These are phyloP conservation scores for bread wheat (Triticum aestivum) DNA, from an alignment of 176 grass and related monocot genomes.

Conservation along the genomic window DNA sequence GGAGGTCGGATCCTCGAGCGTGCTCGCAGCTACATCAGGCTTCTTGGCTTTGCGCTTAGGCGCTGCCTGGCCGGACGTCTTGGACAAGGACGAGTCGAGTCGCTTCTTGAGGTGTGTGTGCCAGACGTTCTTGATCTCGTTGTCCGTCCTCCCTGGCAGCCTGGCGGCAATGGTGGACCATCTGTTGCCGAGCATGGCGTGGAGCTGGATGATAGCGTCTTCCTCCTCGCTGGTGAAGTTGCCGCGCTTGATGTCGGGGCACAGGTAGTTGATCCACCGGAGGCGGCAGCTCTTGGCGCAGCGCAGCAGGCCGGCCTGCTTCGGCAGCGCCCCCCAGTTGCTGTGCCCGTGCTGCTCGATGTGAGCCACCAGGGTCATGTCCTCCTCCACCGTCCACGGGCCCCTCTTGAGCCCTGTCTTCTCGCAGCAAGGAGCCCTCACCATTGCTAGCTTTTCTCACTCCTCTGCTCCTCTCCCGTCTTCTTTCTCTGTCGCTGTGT, in stretches of 20 bases:
- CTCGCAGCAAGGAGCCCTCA: conserved; percentile 75
- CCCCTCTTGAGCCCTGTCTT: conserved; percentile 79
- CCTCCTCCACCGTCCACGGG: conserved; percentile 74
- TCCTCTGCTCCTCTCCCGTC: too few species aligned
- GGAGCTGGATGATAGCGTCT: conserved; percentile 67
- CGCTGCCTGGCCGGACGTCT: neutral
- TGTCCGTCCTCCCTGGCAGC: conserved; percentile 85
- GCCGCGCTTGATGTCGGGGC: conserved; percentile 81
- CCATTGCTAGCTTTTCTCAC: conserved; percentile 36
- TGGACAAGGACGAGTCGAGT: neutral
- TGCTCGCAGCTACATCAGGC: neutral
- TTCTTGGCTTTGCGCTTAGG: conserved; percentile 36
- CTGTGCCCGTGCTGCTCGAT: conserved; percentile 73
- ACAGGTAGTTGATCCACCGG: conserved; percentile 85
- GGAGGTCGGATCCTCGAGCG: too few species aligned
- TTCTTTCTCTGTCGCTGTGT: neutral
- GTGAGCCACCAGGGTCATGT: conserved; percentile 53
- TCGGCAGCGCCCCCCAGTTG: conserved; percentile 87
- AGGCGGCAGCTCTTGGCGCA: conserved; percentile 94
- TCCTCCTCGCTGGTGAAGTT: conserved; percentile 83
- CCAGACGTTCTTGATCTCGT: conserved; percentile 95
- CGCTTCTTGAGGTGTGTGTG: conserved; percentile 84
- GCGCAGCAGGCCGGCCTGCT: conserved; percentile 65
- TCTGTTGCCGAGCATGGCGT: conserved; percentile 67
- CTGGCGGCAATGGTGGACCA: conserved; percentile 82